Evolutionary conservation across 768 basidiomycete species (phyloP), one percentile per base, ranked within the genome.

Genomic region (Omphalotus guepiniiformis): DNA sequence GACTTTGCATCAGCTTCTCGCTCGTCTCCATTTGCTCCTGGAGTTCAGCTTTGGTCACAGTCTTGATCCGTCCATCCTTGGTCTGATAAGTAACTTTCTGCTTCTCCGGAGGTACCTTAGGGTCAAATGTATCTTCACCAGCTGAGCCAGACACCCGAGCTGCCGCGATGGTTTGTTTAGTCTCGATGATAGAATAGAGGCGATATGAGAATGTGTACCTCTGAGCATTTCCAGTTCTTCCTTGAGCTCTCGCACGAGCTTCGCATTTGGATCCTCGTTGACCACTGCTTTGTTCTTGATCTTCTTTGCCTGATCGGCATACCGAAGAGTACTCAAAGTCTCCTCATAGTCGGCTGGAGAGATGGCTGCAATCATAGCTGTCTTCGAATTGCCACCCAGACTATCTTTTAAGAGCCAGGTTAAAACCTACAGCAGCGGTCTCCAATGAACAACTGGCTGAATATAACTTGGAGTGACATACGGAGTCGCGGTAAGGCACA

Each of bases 251-350:
- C 94, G 85, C 48, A 99, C 94, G 48, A 99, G 86, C 73, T 93
- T 97, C 61, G 95, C 95, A 59, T 97, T 99, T 26, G 96, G 96
- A 78, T 99, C 96, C 71, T 99, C 96, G 69, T 99, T 99, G 55
- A 99, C 90, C 49, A 98, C 83, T 13, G 96, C 95, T 73, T 97
- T 95, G 69, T 97, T 99, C 83, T 94, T 97, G 70, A 99, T 99
- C 84, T 95, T 95, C 85, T 99, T 99, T 27, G 95, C 94, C 64
- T 92, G 92, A 75, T 96, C 93, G 56, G 96, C 96, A 67, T 99
- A 98, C 4, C 96, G 88, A 49, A 99, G 73, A 2, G 95, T 98
- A 67, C 92, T 92, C 52, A 98, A 72, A 13, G 95, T 97, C 66
- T 98, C 95, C 55, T 98, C 95, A 60, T 97, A 97, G 69, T 97